These are phyloP conservation scores for Stemphylium lycopersici DNA, from an alignment of 2,329 filamentous ascomycete species.

Conservation along the genomic window DNA sequence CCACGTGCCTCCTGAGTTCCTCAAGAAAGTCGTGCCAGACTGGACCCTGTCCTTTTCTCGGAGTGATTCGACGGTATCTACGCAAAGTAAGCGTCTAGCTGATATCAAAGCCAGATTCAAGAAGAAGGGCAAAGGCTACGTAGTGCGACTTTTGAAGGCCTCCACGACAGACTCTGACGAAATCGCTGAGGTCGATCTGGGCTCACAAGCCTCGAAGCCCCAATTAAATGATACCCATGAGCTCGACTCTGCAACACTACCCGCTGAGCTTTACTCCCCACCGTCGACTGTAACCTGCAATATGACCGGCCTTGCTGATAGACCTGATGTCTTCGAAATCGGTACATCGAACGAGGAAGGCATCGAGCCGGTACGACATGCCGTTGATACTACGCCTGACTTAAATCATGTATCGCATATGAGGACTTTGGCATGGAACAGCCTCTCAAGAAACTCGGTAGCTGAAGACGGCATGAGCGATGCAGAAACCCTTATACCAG, in stretches of 20 bases:
- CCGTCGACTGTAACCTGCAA: background rate
- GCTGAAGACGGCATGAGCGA: slow-evolving; percentile 37
- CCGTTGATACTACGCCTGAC: background rate
- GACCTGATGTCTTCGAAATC: slow-evolving; percentile 29
- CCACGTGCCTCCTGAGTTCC: slow-evolving; percentile 36
- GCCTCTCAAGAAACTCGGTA: slow-evolving; percentile 16
- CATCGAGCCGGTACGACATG: slow-evolving; percentile 2
- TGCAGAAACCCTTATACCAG: slow-evolving; percentile 36
- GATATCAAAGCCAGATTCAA: slow-evolving; percentile 43
- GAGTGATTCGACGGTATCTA: slow-evolving; percentile 34
- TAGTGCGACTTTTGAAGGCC: slow-evolving; percentile 38
- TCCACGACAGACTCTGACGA: slow-evolving; percentile 31
- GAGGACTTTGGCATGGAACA: background rate
- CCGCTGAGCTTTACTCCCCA: slow-evolving; percentile 27
- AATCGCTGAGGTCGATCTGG: slow-evolving; percentile 38
- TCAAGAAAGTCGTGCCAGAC: slow-evolving; percentile 40
- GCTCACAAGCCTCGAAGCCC: slow-evolving; percentile 7
- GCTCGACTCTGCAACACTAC: slow-evolving; percentile 24
- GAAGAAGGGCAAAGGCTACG: slow-evolving; percentile 43
- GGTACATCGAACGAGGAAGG: slow-evolving; percentile 34
- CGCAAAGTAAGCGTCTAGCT: slow-evolving; percentile 32
- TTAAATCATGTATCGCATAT: background rate
- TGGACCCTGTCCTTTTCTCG: slow-evolving; percentile 37
- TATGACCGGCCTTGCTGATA: background rate
- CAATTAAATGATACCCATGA: slow-evolving; percentile 15